phyloP scores from a whole-genome alignment of 495 filamentous ascomycete genomes.

The Lentithecium fluviatile region DNA sequence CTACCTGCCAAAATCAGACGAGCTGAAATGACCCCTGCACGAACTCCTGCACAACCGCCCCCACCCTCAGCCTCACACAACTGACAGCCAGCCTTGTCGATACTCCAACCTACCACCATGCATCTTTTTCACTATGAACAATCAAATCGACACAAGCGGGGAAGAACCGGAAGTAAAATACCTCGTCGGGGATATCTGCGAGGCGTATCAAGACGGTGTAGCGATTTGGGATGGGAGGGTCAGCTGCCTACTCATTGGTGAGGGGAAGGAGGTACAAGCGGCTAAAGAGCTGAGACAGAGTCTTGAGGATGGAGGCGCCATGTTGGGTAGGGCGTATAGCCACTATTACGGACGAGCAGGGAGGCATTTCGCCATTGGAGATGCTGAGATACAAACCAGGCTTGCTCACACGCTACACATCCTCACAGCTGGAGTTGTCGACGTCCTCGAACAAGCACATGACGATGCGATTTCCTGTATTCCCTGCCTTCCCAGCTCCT shows the following conservation, averaged over 20 bases:
- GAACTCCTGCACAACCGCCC: too few species aligned
- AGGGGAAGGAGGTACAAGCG: not conserved
- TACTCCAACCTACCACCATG: too few species aligned
- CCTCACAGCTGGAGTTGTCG: not conserved
- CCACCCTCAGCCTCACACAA: too few species aligned
- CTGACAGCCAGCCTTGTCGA: too few species aligned
- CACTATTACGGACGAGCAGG: not conserved
- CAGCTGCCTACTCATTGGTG: not conserved
- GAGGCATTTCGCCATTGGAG: constrained; percentile 1
- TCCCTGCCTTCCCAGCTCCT: not conserved
- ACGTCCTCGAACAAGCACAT: not conserved
- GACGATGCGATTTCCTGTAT: constrained; percentile 8
- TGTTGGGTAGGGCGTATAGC: not conserved
- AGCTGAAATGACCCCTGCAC: too few species aligned
- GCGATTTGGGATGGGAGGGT: not conserved
- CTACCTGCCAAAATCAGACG: too few species aligned
- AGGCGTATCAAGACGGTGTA: not conserved
- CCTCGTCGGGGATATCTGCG: constrained; percentile 1
- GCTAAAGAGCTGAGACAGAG: not conserved
- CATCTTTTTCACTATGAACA: not conserved
- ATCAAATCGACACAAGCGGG: not conserved
- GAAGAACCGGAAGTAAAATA: constrained; percentile 12
- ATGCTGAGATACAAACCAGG: not conserved
- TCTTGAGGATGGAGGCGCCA: not conserved
- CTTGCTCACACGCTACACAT: not conserved